Base-by-base conservation (phyloP, 805 yeast genomes). In the Torulaspora delbrueckii region DNA sequence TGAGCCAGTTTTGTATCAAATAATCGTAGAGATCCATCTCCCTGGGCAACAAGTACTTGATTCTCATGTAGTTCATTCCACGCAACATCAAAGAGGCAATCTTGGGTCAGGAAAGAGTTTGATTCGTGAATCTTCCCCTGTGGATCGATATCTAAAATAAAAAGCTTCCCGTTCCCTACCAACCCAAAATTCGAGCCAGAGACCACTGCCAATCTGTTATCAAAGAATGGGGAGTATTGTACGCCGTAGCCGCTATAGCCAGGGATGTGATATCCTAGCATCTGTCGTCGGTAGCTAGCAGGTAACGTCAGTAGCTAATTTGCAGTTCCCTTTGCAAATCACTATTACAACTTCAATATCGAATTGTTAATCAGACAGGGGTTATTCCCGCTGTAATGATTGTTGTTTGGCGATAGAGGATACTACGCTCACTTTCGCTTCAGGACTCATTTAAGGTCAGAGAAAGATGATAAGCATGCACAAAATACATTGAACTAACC, bases 51-150 rank as follows among this genome's bases (percentile, higher is more conserved):
- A 3, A 79, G 75, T 1, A 86, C 75, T 56, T 90, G 98, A 65
- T 87, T 89, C 50, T 89, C 97, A 64, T 91, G 91, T 5, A 73
- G 43, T 63, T 91, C 99, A 46, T 90, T 84, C 98, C 98, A 91
- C 0, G 91, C 78, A 1, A 85, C 68, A 57, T 86, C 95, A 58
- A 86, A 89, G 13, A 90, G 70, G 5, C 96, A 96, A 67, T 91
- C 99, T 65, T 91, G 97, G 0, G 98, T 91, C 50, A 88, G 88
- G 70, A 86, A 91, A 12, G 76, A 63, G 4, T 74, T 67, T 37
- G 78, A 79, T 32, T 74, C 75, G 4, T 58, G 57, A 13, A 87
- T 73, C n/a, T 54, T 57, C 0, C 98, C 98, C 50, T 72, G 68
- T 18, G 79, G 77, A 42, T 75, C 77, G 38, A 91, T 85, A 40